A percentile compares a stretch with the other conserved stretches of the same genome.
Conservation (phyloP, 129 eudicot genomes). For the Flaveria linearis region DNA sequence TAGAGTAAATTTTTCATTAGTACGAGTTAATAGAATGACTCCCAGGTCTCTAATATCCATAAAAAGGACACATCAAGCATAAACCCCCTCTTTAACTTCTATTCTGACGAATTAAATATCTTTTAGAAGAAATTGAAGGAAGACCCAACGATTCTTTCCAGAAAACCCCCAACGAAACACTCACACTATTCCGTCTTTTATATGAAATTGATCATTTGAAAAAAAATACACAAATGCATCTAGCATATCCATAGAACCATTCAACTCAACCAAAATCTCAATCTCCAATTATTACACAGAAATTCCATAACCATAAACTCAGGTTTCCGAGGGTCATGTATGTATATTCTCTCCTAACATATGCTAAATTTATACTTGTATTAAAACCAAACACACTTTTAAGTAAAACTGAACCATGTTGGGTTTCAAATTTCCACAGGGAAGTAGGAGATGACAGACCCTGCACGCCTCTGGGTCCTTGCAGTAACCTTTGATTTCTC, state of each 20-base stretch:
- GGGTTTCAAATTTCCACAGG: constrained; percentile 61
- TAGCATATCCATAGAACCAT: not conserved
- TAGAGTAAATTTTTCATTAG: too few relatives aligned
- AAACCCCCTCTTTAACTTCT: too few relatives aligned
- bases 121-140: too few relatives aligned
- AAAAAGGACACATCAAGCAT: too few relatives aligned
- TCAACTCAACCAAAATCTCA: not conserved
- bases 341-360: not conserved
- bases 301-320: constrained; percentile 7
- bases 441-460: constrained; percentile 73
- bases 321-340: not conserved
- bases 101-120: too few relatives aligned
- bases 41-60: too few relatives aligned
- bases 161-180: too few relatives aligned
- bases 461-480: constrained; percentile 83
- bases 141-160: too few relatives aligned
- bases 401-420: not conserved
- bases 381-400: not conserved
- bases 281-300: not conserved
- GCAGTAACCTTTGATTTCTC: constrained; percentile 75
- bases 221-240: too few relatives aligned
- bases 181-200: too few relatives aligned
- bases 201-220: too few relatives aligned
- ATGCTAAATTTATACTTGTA: not conserved
- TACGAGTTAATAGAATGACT: too few relatives aligned